Evolutionary conservation across 2,329 filamentous ascomycete genomes (phyloP), one percentile per base, ranked within the genome.

Genomic region (Golovinomyces cichoracearum): DNA sequence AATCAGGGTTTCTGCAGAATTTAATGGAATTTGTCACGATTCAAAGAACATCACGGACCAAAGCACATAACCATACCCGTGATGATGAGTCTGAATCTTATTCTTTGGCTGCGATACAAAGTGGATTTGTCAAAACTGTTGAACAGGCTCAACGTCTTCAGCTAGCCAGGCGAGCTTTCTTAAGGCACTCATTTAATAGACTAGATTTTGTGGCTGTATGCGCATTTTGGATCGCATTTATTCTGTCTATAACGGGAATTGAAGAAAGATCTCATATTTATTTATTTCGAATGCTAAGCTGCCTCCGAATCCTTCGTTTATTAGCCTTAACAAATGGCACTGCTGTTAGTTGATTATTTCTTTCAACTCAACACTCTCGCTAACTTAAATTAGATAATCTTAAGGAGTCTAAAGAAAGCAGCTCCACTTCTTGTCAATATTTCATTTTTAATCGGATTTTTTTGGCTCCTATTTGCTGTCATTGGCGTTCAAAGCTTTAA

Each of bases 401-500:
- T 98, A 41, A 75, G 84, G 61, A 95, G 88, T 71, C 64, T 98
- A 52, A 98, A 98, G 61, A 93, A 93, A 61, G 86, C 90, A 1
- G 84, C 88, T 0, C 90, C 92, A 1, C 68, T 93, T 31, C 74
- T 98, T 22, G 75, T 94, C 23, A 84, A 93, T 53, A 86, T 98
- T 27, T 86, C 83, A 1, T 94, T 98, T 60, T 68, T 98, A 21
- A 85, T 98, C 55, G 74, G 82, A 13, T 98, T 98, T 65, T 98
- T 98, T 64, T 98, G 90, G 90, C 72, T 98, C 38, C 66, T 95
- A 10, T 98, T 98, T 65, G 90, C 85, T 33, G 94, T 98, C 53
- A 78, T 98, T 50, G 92, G 90, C 5, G 81, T 98, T 21, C 92
- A 98, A 62, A 93, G 83, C 63, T 98, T 98, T 67, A 88, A 88